Conservation (phyloP, 208 protist species). For the Entamoeba moshkovskii region DNA sequence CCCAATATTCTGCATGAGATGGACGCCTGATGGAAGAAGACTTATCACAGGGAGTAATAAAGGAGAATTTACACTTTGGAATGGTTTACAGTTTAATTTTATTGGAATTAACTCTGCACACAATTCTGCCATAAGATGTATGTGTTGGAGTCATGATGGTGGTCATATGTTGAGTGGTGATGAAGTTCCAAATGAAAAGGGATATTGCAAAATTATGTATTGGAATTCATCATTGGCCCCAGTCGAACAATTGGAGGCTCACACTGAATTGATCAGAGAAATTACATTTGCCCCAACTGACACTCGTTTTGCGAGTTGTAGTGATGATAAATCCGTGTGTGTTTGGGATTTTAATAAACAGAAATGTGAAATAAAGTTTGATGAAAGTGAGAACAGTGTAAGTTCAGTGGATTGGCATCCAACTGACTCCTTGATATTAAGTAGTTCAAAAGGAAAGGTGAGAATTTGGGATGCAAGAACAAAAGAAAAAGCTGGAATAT, state of each 20-base stretch:
- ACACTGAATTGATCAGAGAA: conserved; percentile 42
- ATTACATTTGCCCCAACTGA: conserved; percentile 53
- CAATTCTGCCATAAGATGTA: conserved; percentile 49
- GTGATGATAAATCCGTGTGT: conserved; percentile 54
- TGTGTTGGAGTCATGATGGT: conserved; percentile 60
- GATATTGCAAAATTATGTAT: conserved; percentile 63
- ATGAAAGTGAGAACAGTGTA: conserved; percentile 64
- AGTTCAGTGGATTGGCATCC: conserved; percentile 64
- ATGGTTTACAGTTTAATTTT: conserved; percentile 72
- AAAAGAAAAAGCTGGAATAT: conserved; percentile 40
- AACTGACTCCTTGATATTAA: conserved; percentile 46
- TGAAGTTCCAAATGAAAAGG: conserved; percentile 29
- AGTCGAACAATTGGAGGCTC: conserved; percentile 31
- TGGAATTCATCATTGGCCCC: conserved; percentile 62
- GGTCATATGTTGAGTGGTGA: conserved; percentile 61
- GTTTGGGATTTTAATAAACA: conserved; percentile 47
- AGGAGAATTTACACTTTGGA: conserved; percentile 74
- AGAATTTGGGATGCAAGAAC: conserved; percentile 63
- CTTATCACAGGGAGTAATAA: conserved; percentile 46
- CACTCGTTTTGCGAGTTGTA: conserved; percentile 52
- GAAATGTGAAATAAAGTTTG: conserved; percentile 26
- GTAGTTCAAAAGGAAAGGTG: conserved; percentile 53
- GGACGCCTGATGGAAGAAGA: conserved; percentile 51
- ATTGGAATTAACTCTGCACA: conserved; percentile 63
- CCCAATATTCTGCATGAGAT: conserved; percentile 12